Base-by-base conservation (phyloP, 106 monocot genomes). In the Alisma plantagoaquatica region DNA sequence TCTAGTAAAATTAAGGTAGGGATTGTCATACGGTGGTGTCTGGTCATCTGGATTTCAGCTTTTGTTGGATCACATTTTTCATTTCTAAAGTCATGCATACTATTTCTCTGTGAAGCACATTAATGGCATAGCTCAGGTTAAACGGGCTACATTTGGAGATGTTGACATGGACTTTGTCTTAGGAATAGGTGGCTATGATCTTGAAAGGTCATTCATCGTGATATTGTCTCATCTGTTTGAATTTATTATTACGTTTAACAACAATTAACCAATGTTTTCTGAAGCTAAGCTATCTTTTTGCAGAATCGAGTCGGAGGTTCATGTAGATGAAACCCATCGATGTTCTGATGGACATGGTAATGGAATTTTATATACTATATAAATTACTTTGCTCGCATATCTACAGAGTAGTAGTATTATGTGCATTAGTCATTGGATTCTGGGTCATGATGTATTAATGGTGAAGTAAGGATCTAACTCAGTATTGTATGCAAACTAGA, bases 141-240 rank as follows among this genome's bases (percentile, higher is more conserved):
- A 57, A 33, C 61, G 70, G 56, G 74, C 83, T 2, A 87, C 74
- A 65, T 87, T 57, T 87, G 87, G 93, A 57, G 72, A 29, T 75
- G 93, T 93, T 60, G 87, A 93, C 43, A 79, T 93, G 77, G 79
- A 93, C 65, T 93, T 93, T 75, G 93, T 93, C 35, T 61, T 93
- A 59, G 93, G 93, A 48, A 67, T 93, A 43, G 93, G 93, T 63
- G 93, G 93, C 63, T 93, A 93, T 65, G 93, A 93, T 49, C 75
- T 93, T 38, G 77, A 87, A 28, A 93, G 93, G 93, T 87, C 28
- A 27, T 23, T 26, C 15, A 31, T 17, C 33, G 7, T 60, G 45
- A 12, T 2, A 23, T 6, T 31, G 19, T 53, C 7, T 4, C 21
- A 41, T 51, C 49, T 52, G 24, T 6, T 49, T 8, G 38, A 27